Evolutionary conservation across 495 filamentous ascomycete species (phyloP), one percentile per base, ranked within the genome.

Genomic region (Clohesyomyces aquaticus): DNA sequence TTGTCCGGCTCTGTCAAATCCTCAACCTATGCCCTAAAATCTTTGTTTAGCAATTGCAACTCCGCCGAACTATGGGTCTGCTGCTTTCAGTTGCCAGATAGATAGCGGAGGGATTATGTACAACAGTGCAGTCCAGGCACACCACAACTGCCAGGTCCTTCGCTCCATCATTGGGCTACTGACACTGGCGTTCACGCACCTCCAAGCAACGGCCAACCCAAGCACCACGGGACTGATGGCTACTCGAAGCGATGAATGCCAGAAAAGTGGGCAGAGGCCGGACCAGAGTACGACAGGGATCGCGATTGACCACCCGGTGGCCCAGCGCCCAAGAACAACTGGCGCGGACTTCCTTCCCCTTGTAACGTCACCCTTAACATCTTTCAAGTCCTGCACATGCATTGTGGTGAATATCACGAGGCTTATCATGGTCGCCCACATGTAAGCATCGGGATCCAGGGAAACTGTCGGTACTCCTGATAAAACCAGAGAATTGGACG

Each of bases 371-470:
- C 64, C 64, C 27, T 42, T 51, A 8, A 12, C 23, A 50, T 67
- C 64, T 32, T 67, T 52, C 4, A 67, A 28, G 28, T 67, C 64
- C 4, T 19, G 18, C 12, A 60, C 32, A 26, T 67, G 64, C 38
- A 29, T 19, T 14, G 64, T 63, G 9, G 19, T 32, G 1, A 58
- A 42, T 2, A 67, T 53, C 1, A 67, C 59, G 1, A 19, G 18
- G 6, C n/a, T 58, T 1, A 58, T 21, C 4, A 67, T 38, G 11
- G 12, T 27, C 3, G 62, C 29, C 64, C 64, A 67, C n/a, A n/a
- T n/a, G n/a, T n/a, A n/a, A n/a, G n/a, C n/a, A n/a, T n/a, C n/a
- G n/a, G n/a, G n/a, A n/a, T n/a, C n/a, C n/a, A n/a, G n/a, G n/a
- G n/a, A n/a, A n/a, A n/a, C n/a, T n/a, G n/a, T n/a, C n/a, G n/a